Percentiles rank a stretch among this genome's conserved stretches.
These are phyloP conservation scores for Primulina tabacum DNA, from an alignment of 257 asterid species.

Conservation along the genomic window DNA sequence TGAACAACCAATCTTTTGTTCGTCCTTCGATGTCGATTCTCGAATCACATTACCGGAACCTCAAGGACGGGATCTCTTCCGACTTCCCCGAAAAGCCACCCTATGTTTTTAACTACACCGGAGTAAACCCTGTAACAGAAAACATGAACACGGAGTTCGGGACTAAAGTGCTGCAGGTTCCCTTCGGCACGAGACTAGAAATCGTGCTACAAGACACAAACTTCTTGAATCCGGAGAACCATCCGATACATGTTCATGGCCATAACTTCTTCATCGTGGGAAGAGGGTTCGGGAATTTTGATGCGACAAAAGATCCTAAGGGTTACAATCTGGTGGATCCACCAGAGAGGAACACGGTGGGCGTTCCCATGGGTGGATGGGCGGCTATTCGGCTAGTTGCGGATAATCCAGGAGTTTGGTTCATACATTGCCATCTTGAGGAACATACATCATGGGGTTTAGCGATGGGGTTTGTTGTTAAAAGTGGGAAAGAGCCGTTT, in stretches of 20 bases:
- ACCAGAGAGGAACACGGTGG: slow-evolving; percentile 82
- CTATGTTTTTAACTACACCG: slow-evolving; percentile 56
- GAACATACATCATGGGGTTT: slow-evolving; percentile 84
- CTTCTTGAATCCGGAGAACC: slow-evolving; percentile 63
- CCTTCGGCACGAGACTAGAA: slow-evolving; percentile 57
- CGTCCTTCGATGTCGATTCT: slow-evolving; percentile 53
- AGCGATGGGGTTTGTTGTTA: slow-evolving; percentile 64
- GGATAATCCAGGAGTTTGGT: slow-evolving; percentile 88
- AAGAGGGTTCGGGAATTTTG: slow-evolving; percentile 68
- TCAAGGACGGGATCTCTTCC: slow-evolving; percentile 10
- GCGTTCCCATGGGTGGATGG: slow-evolving; percentile 89
- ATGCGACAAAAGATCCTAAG: slow-evolving; percentile 37
- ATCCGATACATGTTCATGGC: slow-evolving; percentile 80
- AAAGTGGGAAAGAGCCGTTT: slow-evolving; percentile 41
- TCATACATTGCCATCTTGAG: slow-evolving; percentile 78
- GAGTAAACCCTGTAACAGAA: slow-evolving; percentile 49
- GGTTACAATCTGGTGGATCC: slow-evolving; percentile 64
- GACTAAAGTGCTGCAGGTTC: slow-evolving; percentile 38
- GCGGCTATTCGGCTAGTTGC: slow-evolving; percentile 62
- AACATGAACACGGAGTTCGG: slow-evolving; percentile 69
- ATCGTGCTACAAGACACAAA: slow-evolving; percentile 67
- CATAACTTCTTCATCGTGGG: slow-evolving; percentile 75
- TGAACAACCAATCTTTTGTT: slow-evolving; percentile 71
- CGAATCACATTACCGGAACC: slow-evolving; percentile 53
- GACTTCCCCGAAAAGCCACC: slow-evolving; percentile 68